A percentile compares a stretch with the other conserved stretches of the same genome.
phyloP scores from a whole-genome alignment of 2,329 filamentous ascomycete genomes.

The Phymatotrichopsis omnivora region DNA sequence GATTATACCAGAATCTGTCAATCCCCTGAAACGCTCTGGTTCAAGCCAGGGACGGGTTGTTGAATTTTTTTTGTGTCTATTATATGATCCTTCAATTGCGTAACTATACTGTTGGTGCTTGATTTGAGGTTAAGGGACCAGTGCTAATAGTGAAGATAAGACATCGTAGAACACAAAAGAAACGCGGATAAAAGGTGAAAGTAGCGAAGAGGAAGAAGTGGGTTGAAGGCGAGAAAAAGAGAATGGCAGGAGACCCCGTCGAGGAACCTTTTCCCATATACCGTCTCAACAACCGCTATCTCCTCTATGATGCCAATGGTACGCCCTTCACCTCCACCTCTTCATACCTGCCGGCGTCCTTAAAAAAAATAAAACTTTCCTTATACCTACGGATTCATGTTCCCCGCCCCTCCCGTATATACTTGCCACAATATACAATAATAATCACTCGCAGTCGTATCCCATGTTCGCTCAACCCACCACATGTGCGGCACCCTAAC shows the following conservation, averaged over 20 bases:
- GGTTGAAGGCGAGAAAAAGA: constrained; percentile 18
- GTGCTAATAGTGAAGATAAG: constrained; percentile 4
- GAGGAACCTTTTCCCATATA: constrained; percentile 58
- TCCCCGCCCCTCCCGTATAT: constrained; percentile 10
- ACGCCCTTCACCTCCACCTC: constrained; percentile 49
- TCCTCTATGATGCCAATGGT: constrained; percentile 78
- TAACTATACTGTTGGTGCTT: too few species aligned
- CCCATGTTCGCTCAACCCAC: constrained; percentile 57
- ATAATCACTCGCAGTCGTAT: constrained; percentile 19
- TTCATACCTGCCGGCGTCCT: constrained; percentile 1
- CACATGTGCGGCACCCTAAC: constrained; percentile 78
- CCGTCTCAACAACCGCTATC: constrained; percentile 66
- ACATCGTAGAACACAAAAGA: background rate
- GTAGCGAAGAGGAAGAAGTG: constrained; percentile 24
- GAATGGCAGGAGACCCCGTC: constrained; percentile 18
- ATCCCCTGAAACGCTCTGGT: too few species aligned
- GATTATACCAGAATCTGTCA: too few species aligned
- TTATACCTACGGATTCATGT: constrained; percentile 6
- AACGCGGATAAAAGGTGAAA: constrained; percentile 6
- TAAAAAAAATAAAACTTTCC: background rate
- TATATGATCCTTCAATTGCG: too few species aligned
- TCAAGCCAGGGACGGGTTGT: too few species aligned
- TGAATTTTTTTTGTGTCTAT: too few species aligned
- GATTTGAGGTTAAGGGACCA: too few species aligned
- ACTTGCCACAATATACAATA: constrained; percentile 1